Base-by-base conservation (phyloP, 768 basidiomycete genomes). In the Tremella yokohamensis region DNA sequence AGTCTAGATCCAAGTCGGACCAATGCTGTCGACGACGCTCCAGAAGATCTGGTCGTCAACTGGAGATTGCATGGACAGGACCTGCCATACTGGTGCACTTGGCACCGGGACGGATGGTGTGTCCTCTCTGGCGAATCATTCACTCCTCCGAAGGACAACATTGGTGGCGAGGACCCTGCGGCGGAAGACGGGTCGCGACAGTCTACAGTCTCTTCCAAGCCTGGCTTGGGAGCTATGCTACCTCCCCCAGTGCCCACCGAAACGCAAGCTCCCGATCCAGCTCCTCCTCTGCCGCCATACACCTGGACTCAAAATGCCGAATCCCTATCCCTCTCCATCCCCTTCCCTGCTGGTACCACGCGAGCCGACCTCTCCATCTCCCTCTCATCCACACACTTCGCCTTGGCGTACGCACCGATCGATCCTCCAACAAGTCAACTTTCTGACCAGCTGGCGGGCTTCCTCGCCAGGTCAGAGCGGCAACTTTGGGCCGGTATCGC, bases 301-400 rank as follows among this genome's bases (percentile, higher is more conserved):
- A 89, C 90, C 1, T 99, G 94, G 94, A 89, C 85, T 0, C 94
- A 99, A 70, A 85, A 87, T 3, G 74, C 83, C 0, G 90, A 92
- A 72, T 84, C 88, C 0, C 79, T 98, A 50, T 91, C 89, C 0
- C 76, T 98, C 42, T 86, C 85, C 0, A 85, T 98, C 69, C 84
- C 89, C 4, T 81, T 96, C n/a, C 89, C 89, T 1, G 82, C 87
- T 0, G 80, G 78, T 6, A 63, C 52, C 8, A 49, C 40, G 8
- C 58, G 57, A 7, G 26, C 51, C 24, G 70, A 56, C 29, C 37
- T 68, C 37, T 11, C 40, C 1, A 48, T 73, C 49, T 24, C 58
- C 7, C 40, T 63, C 7, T 1, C 19, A 3, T 2, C 54, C 20
- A 26, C 40, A 7, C 40, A 45, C 7, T 25, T 56, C 42, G 42